These are phyloP conservation scores for Paxillus ammoniavirescens DNA, from an alignment of 768 basidiomycete species.

Conservation along the genomic window DNA sequence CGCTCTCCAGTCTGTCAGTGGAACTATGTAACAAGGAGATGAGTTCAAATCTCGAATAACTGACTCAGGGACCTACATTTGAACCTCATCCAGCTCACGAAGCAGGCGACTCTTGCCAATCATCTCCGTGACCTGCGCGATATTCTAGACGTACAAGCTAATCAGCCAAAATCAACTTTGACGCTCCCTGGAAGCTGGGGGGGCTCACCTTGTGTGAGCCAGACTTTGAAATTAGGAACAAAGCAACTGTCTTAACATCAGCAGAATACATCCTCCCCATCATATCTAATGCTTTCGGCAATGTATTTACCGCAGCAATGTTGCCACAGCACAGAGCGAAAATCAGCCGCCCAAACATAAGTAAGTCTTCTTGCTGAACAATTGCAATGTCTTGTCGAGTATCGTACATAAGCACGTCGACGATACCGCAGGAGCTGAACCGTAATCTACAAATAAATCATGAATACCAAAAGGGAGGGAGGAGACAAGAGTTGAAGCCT, in stretches of 20 bases:
- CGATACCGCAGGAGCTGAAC: constrained; percentile 82
- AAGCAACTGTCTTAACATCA: constrained; percentile 77
- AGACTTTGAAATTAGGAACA: constrained; percentile 77
- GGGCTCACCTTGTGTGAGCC: constrained; percentile 55
- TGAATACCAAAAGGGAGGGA: background rate
- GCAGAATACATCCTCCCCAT: constrained; percentile 72
- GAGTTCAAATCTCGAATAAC: background rate
- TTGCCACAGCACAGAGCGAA: constrained; percentile 77
- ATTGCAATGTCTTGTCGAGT: constrained; percentile 54
- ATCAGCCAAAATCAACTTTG: constrained; percentile 1
- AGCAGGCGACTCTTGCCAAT: constrained; percentile 61
- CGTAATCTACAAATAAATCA: constrained; percentile 52
- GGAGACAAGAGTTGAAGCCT: background rate
- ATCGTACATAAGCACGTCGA: constrained; percentile 83
- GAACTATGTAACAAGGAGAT: constrained; percentile 47
- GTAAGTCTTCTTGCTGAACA: constrained; percentile 86
- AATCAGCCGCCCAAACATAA: constrained; percentile 82
- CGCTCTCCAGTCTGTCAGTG: constrained; percentile 76
- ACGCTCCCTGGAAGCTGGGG: background rate
- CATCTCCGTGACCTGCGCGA: constrained; percentile 80
- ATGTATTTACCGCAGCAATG: constrained; percentile 50
- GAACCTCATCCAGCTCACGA: constrained; percentile 83
- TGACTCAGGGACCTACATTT: constrained; percentile 51
- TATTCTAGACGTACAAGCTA: constrained; percentile 43
- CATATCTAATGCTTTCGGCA: constrained; percentile 73